Evolutionary conservation across 805 yeast genomes (phyloP), one percentile per base, ranked within the genome.

Genomic region (Saturnispora halmiae): DNA sequence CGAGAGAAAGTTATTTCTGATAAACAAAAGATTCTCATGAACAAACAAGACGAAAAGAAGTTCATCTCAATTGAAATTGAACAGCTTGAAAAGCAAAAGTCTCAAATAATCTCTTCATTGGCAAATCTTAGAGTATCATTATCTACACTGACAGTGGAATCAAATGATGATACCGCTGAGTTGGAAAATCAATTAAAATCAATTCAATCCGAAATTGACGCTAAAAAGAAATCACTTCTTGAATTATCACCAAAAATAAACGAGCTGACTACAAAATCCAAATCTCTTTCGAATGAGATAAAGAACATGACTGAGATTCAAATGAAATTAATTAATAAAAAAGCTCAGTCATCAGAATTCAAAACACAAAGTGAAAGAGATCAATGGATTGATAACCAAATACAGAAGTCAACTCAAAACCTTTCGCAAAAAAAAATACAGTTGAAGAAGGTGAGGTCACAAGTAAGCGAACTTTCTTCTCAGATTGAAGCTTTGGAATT

Each of bases 341-440:
- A 78, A 50, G 84, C 82, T 31, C 74, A 87, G 38, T 72, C 72
- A 43, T 67, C 76, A 20, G 72, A 75, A 46, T 87, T 86, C 50
- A 46, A 56, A 1, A 58, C 72, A 13, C 68, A 69, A 46, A 52
- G 59, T 2, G 80, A 83, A 44, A 69, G 96, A 47, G 80, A 86
- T 54, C 33, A 45, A 2, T 84, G 94, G 90, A 65, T 88, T 13
- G 53, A 63, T 7, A 38, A 54, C 0, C 79, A 85, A 51, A 69
- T 84, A 16, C 36, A 53, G 1, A 41, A 27, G n/a, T 41, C 44
- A 7, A 33, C 33, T 10, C 40, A 38, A n/a, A 16, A 31, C 4
- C 53, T 53, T 21, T 21, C 38, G 2, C 39, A 49, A 0, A 32
- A 63, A 14, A 60, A 61, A 6, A 51, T 50, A 6, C 62, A 64